A percentile compares a stretch with the other conserved stretches of the same genome.
phyloP scores from a whole-genome alignment of 2,329 filamentous ascomycete species.

The Fonsecaea pedrosoi region DNA sequence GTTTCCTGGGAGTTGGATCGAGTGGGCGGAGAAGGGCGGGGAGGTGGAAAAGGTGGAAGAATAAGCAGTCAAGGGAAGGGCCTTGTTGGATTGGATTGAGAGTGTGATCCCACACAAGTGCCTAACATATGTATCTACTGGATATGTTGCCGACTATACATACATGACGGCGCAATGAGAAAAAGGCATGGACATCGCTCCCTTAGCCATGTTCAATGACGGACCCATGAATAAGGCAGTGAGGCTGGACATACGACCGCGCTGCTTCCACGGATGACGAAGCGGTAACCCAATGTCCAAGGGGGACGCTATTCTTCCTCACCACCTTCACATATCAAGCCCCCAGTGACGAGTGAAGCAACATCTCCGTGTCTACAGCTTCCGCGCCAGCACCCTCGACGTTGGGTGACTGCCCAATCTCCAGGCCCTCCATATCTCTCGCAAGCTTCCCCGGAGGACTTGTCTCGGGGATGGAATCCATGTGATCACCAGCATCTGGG shows the following conservation, averaged over 20 bases:
- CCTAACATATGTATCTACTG: background rate
- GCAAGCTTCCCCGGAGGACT: slow-evolving; percentile 26
- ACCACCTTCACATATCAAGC: background rate
- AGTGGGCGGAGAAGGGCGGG: slow-evolving; percentile 80
- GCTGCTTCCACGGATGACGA: background rate
- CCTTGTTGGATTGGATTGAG: background rate
- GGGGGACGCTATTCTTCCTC: background rate
- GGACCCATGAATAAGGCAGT: slow-evolving; percentile 32
- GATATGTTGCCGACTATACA: background rate
- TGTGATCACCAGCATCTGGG: background rate
- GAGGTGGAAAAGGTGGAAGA: slow-evolving; percentile 57
- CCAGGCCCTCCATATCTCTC: slow-evolving; percentile 24
- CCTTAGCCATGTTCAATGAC: background rate
- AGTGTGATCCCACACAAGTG: background rate
- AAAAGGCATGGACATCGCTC: background rate
- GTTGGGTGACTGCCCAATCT: slow-evolving; percentile 18
- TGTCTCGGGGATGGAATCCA: slow-evolving; percentile 16
- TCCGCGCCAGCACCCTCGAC: slow-evolving; percentile 90
- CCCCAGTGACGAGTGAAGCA: slow-evolving; percentile 5
- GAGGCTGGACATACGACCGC: background rate
- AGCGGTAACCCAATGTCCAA: background rate
- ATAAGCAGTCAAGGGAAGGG: background rate
- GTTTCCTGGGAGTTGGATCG: slow-evolving; percentile 64
- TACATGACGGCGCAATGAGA: background rate
- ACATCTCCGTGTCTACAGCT: slow-evolving; percentile 66